phyloP scores from a whole-genome alignment of 805 yeast genomes.

The Teunomyces funiuensis region DNA sequence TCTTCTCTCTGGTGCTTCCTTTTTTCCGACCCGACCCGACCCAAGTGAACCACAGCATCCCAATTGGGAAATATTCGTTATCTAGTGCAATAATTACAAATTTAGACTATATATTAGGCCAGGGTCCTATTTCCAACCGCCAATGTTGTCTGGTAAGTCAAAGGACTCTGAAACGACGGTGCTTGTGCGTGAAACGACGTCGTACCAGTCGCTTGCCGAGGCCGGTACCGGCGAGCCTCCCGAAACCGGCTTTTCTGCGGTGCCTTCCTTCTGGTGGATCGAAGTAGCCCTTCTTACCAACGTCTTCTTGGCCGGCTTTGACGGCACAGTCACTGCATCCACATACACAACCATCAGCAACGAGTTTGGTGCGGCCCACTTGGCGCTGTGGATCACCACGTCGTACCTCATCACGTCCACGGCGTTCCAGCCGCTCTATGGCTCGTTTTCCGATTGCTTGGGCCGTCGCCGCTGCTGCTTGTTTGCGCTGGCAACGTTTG shows the following conservation, averaged over 20 bases:
- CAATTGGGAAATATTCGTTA: not conserved
- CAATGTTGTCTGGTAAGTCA: not conserved
- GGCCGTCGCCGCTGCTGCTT: slow-evolving; percentile 36
- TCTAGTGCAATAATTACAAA: not conserved
- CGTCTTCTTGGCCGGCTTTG: slow-evolving; percentile 48
- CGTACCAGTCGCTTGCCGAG: not conserved
- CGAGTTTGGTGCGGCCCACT: slow-evolving; percentile 32
- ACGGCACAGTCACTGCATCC: slow-evolving; percentile 49
- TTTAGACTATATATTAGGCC: not conserved
- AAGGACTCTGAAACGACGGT: not conserved
- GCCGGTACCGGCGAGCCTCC: not conserved
- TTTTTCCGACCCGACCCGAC: not conserved
- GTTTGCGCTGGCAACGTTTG: slow-evolving; percentile 33
- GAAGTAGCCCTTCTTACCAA: slow-evolving; percentile 34
- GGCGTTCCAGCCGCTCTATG: slow-evolving; percentile 43
- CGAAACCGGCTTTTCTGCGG: slow-evolving; percentile 12
- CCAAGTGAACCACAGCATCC: not conserved
- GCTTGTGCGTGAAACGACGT: not conserved
- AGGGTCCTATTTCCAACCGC: no score
- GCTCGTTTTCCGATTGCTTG: slow-evolving; percentile 38
- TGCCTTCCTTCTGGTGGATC: slow-evolving; percentile 27
- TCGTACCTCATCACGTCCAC: slow-evolving; percentile 41
- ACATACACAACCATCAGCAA: slow-evolving; percentile 48
- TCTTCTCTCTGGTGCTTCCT: no score
- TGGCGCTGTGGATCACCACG: slow-evolving; percentile 45